Percentiles rank a stretch among this genome's conserved stretches.
Evolutionary conservation across 306 rosid genomes (phyloP).

Genomic region (Glycyrrhiza uralensis): DNA sequence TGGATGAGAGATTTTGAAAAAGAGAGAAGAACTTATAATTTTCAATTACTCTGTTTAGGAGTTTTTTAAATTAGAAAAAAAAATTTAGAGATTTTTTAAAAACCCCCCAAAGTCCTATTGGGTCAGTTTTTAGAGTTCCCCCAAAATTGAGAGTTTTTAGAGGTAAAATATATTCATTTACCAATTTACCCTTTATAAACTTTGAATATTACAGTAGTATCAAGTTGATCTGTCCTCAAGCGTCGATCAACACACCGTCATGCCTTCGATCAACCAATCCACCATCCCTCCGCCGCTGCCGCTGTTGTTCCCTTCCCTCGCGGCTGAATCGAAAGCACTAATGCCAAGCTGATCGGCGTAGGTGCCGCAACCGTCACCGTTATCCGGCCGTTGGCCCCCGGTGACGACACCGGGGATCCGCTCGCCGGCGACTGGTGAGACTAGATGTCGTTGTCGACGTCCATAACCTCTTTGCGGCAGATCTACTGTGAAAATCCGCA

Average conservation of each 20-base stretch:
- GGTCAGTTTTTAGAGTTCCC: too few species aligned
- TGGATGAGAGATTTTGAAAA: too few species aligned
- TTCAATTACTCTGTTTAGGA: too few species aligned
- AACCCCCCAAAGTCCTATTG: too few species aligned
- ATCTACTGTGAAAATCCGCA: conserved; percentile 24
- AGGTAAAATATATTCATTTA: too few species aligned
- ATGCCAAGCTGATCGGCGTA: conserved; percentile 42
- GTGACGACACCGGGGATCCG: conserved; percentile 63
- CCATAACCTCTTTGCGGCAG: conserved; percentile 48
- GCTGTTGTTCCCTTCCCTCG: conserved; percentile 30
- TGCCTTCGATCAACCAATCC: conserved; percentile 97
- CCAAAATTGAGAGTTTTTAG: too few species aligned
- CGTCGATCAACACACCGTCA: conserved; percentile 92
- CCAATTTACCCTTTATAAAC: too few species aligned
- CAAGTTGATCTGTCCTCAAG: conserved; percentile 99
- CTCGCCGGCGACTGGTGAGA: conserved; percentile 62
- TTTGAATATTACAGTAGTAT: too few species aligned
- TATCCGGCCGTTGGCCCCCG: conserved; percentile 56
- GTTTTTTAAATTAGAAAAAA: too few species aligned
- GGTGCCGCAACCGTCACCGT: conserved; percentile 86
- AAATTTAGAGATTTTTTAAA: too few species aligned
- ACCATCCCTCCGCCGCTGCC: conserved; percentile 62
- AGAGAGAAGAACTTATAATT: too few species aligned
- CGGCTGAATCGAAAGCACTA: conserved; percentile 68
- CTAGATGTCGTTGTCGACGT: conserved; percentile 87